A percentile compares a stretch with the other conserved stretches of the same genome.
These are phyloP conservation scores for Luffa aegyptiaca DNA, from an alignment of 306 rosid species.

Conservation along the genomic window DNA sequence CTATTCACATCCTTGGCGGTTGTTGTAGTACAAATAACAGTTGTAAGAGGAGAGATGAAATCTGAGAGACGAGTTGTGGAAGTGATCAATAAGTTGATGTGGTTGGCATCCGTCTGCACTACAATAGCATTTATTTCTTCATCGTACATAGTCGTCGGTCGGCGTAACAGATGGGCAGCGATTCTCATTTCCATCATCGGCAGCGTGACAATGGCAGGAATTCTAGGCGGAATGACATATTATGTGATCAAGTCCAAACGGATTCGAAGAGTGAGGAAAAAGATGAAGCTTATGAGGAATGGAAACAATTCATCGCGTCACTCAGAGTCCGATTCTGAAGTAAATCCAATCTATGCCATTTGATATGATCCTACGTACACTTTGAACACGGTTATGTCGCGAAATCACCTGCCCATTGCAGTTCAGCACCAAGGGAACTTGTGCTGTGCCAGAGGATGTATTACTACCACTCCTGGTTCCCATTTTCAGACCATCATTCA, in stretches of 20 bases:
- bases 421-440: background rate
- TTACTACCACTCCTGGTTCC: background rate
- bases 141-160: conserved; percentile 67
- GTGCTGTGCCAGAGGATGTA: background rate
- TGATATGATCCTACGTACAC: conserved; percentile 10
- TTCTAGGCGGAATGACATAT: conserved; percentile 75
- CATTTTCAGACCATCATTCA: background rate
- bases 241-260: conserved; percentile 60
- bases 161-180: conserved; percentile 67
- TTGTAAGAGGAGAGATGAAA: conserved; percentile 73
- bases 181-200: conserved; percentile 51
- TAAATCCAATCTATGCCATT: conserved; percentile 58
- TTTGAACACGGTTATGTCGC: background rate
- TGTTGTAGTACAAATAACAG: conserved; percentile 77
- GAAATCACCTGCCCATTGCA: background rate
- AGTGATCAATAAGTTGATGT: conserved; percentile 88
- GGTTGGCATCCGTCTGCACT: conserved; percentile 76
- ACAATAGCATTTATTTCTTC: conserved; percentile 61
- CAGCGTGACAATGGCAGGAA: conserved; percentile 41
- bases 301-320: conserved; percentile 12
- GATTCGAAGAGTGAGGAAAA: conserved; percentile 44
- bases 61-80: conserved; percentile 63
- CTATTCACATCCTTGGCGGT: conserved; percentile 74
- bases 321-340: conserved; percentile 57
- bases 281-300: conserved; percentile 24